Evolutionary conservation across 176 grass and related monocot genomes (phyloP), one percentile per base, ranked within the genome.

Genomic region (Metroxylon sagu): DNA sequence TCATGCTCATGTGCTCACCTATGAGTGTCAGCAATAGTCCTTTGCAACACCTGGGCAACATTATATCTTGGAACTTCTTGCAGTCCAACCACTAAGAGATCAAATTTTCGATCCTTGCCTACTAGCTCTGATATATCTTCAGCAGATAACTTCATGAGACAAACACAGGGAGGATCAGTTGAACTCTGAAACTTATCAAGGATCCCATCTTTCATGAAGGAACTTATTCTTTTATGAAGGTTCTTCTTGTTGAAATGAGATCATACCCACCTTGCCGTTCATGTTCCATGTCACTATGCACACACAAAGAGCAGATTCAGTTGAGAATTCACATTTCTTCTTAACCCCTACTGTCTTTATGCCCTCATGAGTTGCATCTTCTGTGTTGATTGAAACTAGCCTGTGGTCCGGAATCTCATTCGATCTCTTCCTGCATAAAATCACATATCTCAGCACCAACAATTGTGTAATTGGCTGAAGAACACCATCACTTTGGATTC

Each of bases 281-380:
- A 84, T 80, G 61, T 89, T 89, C 85, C 73, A 84, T 29, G 80
- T 84, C 69, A 89, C 35, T 3, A 89, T 80, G 65, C 80, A 71
- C 5, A 77, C 57, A 3, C 80, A 89, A 1, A 89, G 64, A 5
- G 31, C 65, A 17, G 80, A 74, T 15, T 49, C 70, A 4, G 51
- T 53, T 6, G 61, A 68, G 60, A 83, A 80, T 48, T 74, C 65
- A 21, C 85, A 89, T 4, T 49, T 26, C 53, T 68, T 89, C 57
- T 84, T 60, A 59, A 73, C 25, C 4, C 59, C 56, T 27, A 89
- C 65, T 12, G 55, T 77, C 74, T 74, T 89, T 30, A 80, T 84
- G 52, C 85, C 85, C 56, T 84, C 80, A 19, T 80, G 85, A 63
- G 73, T 80, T 59, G 57, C 74, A 65, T 26, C 66, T 0, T 76